phyloP scores from a whole-genome alignment of 164 flowering plant species.

The Dillenia suffruticosa region DNA sequence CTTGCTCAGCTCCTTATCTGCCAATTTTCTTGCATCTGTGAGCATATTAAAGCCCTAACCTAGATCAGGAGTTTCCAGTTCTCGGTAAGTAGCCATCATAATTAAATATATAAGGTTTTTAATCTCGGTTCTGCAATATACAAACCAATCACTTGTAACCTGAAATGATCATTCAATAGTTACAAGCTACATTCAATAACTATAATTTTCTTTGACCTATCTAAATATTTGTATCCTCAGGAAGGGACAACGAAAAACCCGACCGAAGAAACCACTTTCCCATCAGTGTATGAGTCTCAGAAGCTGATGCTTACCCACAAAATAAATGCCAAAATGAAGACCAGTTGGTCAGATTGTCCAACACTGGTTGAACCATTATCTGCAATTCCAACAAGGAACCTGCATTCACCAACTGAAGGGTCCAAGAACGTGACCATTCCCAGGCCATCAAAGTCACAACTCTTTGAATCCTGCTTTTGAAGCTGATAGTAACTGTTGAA shows the following conservation, averaged over 20 bases:
- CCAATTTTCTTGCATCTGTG: too few relatives aligned
- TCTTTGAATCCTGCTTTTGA: constrained; percentile 59
- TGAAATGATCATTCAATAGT: too few relatives aligned
- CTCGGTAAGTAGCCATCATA: too few relatives aligned
- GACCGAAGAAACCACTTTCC: constrained; percentile 21
- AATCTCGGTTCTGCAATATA: too few relatives aligned
- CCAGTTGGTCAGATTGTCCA: not conserved
- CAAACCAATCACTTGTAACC: too few relatives aligned
- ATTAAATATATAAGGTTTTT: too few relatives aligned
- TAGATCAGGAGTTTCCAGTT: too few relatives aligned
- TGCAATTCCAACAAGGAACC: constrained; percentile 77
- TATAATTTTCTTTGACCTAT: constrained; percentile 16
- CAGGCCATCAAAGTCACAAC: constrained; percentile 88
- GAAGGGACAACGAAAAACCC: constrained; percentile 22
- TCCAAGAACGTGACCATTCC: constrained; percentile 82
- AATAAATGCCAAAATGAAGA: constrained; percentile 11
- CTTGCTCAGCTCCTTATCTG: too few relatives aligned
- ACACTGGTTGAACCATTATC: constrained; percentile 24
- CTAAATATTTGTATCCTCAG: constrained; percentile 11
- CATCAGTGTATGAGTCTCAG: constrained; percentile 12
- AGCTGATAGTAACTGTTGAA: constrained; percentile 91
- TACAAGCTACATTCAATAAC: not conserved
- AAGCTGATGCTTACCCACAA: constrained; percentile 18
- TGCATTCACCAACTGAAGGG: constrained; percentile 84
- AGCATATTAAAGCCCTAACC: too few relatives aligned